phyloP scores from a whole-genome alignment of 176 grass and related monocot species.

The Puya raimondii region DNA sequence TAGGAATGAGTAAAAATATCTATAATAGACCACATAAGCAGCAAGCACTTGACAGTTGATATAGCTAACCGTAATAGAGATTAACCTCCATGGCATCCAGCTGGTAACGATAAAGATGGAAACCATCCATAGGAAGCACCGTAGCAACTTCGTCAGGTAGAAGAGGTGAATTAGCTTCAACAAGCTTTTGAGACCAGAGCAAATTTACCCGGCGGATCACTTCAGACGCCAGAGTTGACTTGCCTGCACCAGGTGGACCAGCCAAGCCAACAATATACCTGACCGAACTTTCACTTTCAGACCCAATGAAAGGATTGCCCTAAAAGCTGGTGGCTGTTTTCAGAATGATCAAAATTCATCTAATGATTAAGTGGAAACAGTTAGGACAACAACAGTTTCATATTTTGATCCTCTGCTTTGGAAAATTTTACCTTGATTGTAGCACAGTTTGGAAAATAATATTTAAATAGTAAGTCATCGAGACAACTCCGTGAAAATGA shows the following conservation, averaged over 20 bases:
- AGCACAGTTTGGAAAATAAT: too few species aligned
- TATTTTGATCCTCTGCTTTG: too few species aligned
- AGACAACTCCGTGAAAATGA: too few species aligned
- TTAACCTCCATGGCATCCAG: constrained; percentile 82
- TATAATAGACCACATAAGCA: not conserved
- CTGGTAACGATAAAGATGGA: constrained; percentile 88
- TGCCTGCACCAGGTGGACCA: constrained; percentile 89
- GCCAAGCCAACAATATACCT: constrained; percentile 91
- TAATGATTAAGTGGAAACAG: not conserved
- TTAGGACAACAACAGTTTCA: too few species aligned
- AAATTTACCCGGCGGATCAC: constrained; percentile 56
- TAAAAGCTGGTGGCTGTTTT: not conserved
- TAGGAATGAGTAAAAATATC: constrained; percentile 11
- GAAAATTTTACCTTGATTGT: too few species aligned
- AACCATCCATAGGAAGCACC: constrained; percentile 93
- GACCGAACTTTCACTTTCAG: constrained; percentile 7
- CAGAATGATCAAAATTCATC: not conserved
- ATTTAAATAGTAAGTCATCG: too few species aligned
- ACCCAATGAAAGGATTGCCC: not conserved
- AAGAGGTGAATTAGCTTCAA: constrained; percentile 16
- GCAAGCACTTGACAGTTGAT: constrained; percentile 2
- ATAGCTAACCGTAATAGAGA: constrained; percentile 9
- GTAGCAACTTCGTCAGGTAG: constrained; percentile 41
- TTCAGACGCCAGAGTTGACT: constrained; percentile 82
- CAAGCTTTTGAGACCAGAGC: constrained; percentile 41